Evolutionary conservation across 768 basidiomycete genomes (phyloP).

Genomic region (Amylocystis lapponica): DNA sequence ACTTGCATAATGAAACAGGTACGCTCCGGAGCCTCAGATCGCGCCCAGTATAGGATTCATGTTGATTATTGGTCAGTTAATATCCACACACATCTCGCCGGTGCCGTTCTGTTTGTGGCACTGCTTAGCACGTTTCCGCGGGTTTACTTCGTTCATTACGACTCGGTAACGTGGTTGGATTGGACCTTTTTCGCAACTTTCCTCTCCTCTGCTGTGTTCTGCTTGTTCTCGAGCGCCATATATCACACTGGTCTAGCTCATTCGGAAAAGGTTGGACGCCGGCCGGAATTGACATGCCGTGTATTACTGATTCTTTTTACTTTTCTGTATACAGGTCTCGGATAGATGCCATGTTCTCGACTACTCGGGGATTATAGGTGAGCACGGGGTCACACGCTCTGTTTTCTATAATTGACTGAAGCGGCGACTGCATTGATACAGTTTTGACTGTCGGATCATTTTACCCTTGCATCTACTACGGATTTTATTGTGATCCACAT

Average conservation of each 20-base stretch:
- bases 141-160: conserved; percentile 44
- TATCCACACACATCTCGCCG: conserved; percentile 78
- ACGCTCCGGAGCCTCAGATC: conserved; percentile 7
- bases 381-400: conserved; percentile 10
- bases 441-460: conserved; percentile 75
- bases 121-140: conserved; percentile 49
- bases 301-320: conserved; percentile 2
- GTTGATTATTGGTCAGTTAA: conserved; percentile 48
- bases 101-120: conserved; percentile 54
- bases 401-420: conserved; percentile 1
- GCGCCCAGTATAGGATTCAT: background rate
- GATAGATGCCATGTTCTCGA: conserved; percentile 60
- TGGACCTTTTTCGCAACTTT: conserved; percentile 57
- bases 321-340: conserved; percentile 40
- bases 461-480: conserved; percentile 72
- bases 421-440: conserved; percentile 14
- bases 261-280: conserved; percentile 61
- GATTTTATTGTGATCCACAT: conserved; percentile 60
- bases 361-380: conserved; percentile 76
- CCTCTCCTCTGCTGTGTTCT: conserved; percentile 64
- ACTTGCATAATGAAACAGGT: conserved; percentile 79
- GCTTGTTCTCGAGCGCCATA: conserved; percentile 63
- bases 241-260: conserved; percentile 75
- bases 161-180: conserved; percentile 57
- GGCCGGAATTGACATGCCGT: background rate